Evolutionary conservation across 257 asterid genomes (phyloP).

Genomic region (Penstemon davidsonii): DNA sequence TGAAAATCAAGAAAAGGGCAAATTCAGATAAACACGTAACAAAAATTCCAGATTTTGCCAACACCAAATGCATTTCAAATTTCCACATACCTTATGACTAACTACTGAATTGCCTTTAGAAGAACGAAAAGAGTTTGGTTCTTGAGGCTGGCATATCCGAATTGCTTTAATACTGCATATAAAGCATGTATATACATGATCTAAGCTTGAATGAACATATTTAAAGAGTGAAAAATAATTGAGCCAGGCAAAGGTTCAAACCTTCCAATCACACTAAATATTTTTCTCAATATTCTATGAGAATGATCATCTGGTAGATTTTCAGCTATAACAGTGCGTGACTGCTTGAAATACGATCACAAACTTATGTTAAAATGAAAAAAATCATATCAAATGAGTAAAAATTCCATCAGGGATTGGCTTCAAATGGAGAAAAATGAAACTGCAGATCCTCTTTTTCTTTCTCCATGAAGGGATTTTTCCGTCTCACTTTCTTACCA

Average conservation of each 20-base stretch:
- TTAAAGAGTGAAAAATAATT: background rate
- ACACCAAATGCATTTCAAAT: background rate
- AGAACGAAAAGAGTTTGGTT: slow-evolving; percentile 61
- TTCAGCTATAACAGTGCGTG: slow-evolving; percentile 82
- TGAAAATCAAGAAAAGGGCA: background rate
- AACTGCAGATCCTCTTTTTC: slow-evolving; percentile 95
- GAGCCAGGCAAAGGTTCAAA: slow-evolving; percentile 17
- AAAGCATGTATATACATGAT: background rate
- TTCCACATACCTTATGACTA: slow-evolving; percentile 66
- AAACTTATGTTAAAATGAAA: background rate
- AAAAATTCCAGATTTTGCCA: too few relatives aligned
- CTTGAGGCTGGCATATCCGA: slow-evolving; percentile 93
- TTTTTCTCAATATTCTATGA: slow-evolving; percentile 84
- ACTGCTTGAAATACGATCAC: slow-evolving; percentile 32
- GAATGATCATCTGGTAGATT: slow-evolving; percentile 97
- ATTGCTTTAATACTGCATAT: slow-evolving; percentile 70
- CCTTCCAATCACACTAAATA: slow-evolving; percentile 89
- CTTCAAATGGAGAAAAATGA: background rate
- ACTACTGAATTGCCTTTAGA: slow-evolving; percentile 67
- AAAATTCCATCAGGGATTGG: background rate
- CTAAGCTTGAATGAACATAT: background rate
- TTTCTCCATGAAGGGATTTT: slow-evolving; percentile 65
- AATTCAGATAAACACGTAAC: background rate
- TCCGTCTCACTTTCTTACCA: slow-evolving; percentile 83
- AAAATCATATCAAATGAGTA: too few relatives aligned